These are phyloP conservation scores for Paramecium tetraurelia DNA, from an alignment of 73 alveolate genomes.

Conservation along the genomic window DNA sequence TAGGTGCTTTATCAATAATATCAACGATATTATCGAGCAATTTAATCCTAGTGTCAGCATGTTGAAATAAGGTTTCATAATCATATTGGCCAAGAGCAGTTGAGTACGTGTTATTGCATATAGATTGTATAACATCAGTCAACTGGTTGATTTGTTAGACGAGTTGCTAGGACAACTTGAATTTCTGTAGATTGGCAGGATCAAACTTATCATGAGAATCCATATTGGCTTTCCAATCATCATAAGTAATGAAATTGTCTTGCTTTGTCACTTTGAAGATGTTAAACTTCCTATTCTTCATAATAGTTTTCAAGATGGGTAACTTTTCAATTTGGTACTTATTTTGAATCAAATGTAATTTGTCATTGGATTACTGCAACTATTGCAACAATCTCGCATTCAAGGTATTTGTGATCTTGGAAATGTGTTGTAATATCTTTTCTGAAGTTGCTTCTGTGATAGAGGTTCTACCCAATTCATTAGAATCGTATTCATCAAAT, in stretches of 20 bases:
- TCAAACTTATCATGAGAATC: conserved; percentile 1
- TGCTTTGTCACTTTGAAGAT: neutral
- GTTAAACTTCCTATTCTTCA: conserved; percentile 10
- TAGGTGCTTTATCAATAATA: conserved; percentile 6
- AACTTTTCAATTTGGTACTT: neutral
- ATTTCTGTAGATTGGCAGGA: conserved; percentile 7
- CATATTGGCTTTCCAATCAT: conserved; percentile 28
- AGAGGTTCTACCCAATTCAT: conserved; percentile 35
- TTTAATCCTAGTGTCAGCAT: neutral
- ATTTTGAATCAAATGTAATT: neutral
- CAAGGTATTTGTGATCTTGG: neutral
- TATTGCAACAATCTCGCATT: neutral
- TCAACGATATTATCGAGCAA: neutral
- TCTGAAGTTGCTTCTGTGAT: neutral
- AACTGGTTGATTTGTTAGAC: neutral
- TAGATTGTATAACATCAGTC: neutral
- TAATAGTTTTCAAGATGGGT: neutral
- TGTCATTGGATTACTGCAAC: neutral
- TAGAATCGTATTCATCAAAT: conserved; percentile 8
- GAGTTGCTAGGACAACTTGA: neutral
- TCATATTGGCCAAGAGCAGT: neutral
- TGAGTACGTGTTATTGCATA: neutral
- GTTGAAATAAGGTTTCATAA: conserved; percentile 4
- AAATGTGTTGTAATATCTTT: neutral
- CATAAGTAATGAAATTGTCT: conserved; percentile 20